Base-by-base conservation (phyloP, 1,284 basidiomycete species). In the Boletellus dicymbophilus region DNA sequence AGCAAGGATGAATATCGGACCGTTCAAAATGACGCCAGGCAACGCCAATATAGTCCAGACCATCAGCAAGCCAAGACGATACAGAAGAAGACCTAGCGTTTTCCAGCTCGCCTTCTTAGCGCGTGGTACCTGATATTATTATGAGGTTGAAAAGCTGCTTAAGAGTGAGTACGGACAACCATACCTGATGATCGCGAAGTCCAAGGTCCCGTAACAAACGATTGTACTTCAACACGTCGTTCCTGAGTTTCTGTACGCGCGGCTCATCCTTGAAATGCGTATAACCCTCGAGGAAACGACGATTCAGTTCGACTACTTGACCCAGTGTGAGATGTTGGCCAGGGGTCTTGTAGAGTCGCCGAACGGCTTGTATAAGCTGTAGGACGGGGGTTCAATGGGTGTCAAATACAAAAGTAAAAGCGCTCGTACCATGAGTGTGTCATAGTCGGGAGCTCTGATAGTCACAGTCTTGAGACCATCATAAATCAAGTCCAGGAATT, bases 391-490 rank as follows among this genome's bases (percentile, higher is more conserved):
- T 55, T 33, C 52, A 20, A 47, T 45, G 25, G 38, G 25, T 27
- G 28, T 33, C 28, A n/a, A 40, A 41, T 10, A 27, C 12, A 30
- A 46, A 31, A 37, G 25, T 15, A 44, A 50, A 48, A n/a, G n/a
- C 11, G 31, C 12, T 64, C 52, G 52, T 58, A 90, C 95, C 95
- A 98, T 97, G 49, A 99, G 79, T 2, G 97, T 99, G 60, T 99
- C 97, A 69, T 92, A 99, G 71, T 99, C 97, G 2, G 97, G 95
- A 10, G 96, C 94, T 48, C 95, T 80, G 38, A 99, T 83, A 1
- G 97, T 99, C 38, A 99, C 97, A 2, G 94, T 95, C 73, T 98
- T 98, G 59, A 99, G 76, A n/a, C 85, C 92, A 65, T 98, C 93
- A 63, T 97, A 98, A 51, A 98, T 90, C 51, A 97, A 76, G 60